Conservation (phyloP, 2,329 filamentous ascomycete genomes). For the Chaetomiaceae sp. region DNA sequence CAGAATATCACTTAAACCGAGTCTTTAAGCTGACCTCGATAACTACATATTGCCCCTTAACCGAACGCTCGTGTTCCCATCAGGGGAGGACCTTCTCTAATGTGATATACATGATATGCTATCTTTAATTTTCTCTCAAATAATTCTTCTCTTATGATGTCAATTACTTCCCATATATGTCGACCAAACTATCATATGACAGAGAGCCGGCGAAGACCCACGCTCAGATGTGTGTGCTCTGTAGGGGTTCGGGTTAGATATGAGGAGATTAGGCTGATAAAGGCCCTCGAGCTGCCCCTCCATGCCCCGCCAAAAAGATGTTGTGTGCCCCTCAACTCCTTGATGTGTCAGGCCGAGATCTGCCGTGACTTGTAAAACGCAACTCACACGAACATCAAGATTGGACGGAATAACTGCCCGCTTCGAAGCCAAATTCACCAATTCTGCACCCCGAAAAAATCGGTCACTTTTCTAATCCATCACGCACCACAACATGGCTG, state of each 20-base stretch:
- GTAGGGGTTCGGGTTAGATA: constrained; percentile 12
- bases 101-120: too few species aligned
- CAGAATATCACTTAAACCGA: too few species aligned
- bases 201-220: too few species aligned
- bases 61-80: too few species aligned
- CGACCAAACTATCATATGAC: too few species aligned
- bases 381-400: constrained; percentile 1
- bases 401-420: not conserved
- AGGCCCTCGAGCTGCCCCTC: constrained; percentile 10
- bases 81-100: too few species aligned
- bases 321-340: constrained; percentile 19
- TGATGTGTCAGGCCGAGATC: constrained; percentile 16
- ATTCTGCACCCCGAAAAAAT: not conserved
- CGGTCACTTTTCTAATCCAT: not conserved
- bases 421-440: not conserved
- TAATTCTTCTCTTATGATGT: too few species aligned
- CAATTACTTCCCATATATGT: too few species aligned
- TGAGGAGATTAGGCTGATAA: constrained; percentile 14
- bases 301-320: constrained; percentile 23
- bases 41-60: too few species aligned
- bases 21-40: too few species aligned
- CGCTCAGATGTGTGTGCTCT: too few species aligned
- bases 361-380: constrained; percentile 13
- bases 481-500: constrained; percentile 16
- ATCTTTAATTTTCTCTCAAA: too few species aligned